Conservation (phyloP, 768 basidiomycete species). For the Inosperma sp. region DNA sequence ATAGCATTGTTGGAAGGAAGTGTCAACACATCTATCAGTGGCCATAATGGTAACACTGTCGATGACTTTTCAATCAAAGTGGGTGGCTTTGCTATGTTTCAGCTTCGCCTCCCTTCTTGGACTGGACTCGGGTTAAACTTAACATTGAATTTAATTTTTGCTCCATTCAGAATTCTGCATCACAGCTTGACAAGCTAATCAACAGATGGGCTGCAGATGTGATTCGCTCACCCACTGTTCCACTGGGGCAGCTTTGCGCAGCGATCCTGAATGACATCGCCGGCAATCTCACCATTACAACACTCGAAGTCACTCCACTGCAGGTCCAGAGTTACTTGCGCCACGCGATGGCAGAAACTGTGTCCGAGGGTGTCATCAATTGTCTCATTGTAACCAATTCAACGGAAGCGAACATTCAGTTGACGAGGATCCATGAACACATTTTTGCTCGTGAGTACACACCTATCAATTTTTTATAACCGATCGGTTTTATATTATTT, state of each 20-base stretch:
- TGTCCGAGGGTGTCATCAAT: constrained; percentile 77
- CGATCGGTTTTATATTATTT: no score
- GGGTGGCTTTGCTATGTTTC: constrained; percentile 14
- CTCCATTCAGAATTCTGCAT: constrained; percentile 62
- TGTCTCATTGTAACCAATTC: constrained; percentile 85
- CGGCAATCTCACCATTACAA: constrained; percentile 43
- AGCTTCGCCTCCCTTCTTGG: constrained; percentile 5
- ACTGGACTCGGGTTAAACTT: no score
- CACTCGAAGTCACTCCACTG: constrained; percentile 52
- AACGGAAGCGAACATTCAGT: constrained; percentile 75
- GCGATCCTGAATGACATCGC: constrained; percentile 59
- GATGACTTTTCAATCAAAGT: constrained; percentile 91
- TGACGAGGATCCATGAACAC: constrained; percentile 85
- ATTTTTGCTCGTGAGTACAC: constrained; percentile 78
- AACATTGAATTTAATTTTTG: constrained; percentile 5
- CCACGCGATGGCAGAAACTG: constrained; percentile 73
- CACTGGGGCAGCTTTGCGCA: constrained; percentile 49
- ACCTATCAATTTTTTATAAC: no score
- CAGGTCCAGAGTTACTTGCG: constrained; percentile 75
- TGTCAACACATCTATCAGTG: constrained; percentile 35
- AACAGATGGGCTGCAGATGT: constrained; percentile 86
- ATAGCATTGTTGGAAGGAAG: constrained; percentile 74
- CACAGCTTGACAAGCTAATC: constrained; percentile 74
- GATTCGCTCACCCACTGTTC: constrained; percentile 52
- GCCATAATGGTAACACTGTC: constrained; percentile 57